Conservation (phyloP, 1,284 basidiomycete genomes). For the Acaromyces ingoldii region DNA sequence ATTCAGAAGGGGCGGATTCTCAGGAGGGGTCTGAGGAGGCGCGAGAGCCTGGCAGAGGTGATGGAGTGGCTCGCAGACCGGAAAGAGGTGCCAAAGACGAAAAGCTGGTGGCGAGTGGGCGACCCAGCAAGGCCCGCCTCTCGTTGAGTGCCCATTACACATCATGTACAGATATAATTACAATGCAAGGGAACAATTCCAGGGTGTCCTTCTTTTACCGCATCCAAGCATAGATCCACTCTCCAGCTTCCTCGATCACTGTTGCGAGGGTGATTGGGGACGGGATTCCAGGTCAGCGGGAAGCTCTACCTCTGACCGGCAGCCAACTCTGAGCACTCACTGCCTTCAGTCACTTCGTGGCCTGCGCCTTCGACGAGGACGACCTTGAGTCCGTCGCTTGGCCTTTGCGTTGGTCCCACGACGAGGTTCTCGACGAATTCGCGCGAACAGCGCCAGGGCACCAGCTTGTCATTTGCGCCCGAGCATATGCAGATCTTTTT, state of each 20-base stretch:
- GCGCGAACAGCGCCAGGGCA: slow-evolving; percentile 40
- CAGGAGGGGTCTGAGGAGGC: neutral
- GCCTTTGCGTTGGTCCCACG: slow-evolving; percentile 20
- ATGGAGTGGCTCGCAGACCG: neutral
- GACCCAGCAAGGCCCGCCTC: neutral
- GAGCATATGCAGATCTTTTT: slow-evolving; percentile 45
- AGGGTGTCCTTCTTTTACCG: no score
- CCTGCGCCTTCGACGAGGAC: slow-evolving; percentile 24
- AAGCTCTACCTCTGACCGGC: neutral
- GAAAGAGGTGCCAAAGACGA: neutral
- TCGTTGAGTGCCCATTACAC: neutral
- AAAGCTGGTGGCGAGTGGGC: neutral
- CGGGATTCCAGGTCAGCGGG: neutral
- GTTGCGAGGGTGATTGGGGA: neutral
- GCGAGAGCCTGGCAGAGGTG: neutral
- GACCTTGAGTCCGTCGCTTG: slow-evolving; percentile 26
- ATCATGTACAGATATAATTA: neutral
- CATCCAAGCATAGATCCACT: no score
- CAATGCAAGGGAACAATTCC: no score
- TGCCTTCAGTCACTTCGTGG: slow-evolving; percentile 37
- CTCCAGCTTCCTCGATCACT: slow-evolving; percentile 38
- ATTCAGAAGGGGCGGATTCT: no score
- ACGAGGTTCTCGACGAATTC: slow-evolving; percentile 35
- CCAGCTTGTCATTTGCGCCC: slow-evolving; percentile 42
- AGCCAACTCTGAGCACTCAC: no score